phyloP scores from a whole-genome alignment of 257 asterid species.

The Plantago major region DNA sequence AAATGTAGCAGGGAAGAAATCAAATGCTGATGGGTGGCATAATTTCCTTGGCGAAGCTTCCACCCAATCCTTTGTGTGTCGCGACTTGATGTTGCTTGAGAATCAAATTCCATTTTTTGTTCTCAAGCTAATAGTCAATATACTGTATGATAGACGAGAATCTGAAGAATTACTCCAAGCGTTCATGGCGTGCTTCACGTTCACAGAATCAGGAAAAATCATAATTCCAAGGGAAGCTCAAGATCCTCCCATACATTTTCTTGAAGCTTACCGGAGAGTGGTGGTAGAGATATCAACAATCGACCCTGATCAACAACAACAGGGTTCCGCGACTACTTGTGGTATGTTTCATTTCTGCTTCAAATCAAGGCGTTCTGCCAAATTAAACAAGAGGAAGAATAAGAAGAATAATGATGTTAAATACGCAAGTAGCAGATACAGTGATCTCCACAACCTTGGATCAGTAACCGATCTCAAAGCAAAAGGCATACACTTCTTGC shows the following conservation, averaged over 20 bases:
- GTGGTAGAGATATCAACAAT: no score
- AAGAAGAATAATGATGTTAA: background rate
- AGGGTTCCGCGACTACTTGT: no score
- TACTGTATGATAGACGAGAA: background rate
- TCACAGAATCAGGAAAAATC: background rate
- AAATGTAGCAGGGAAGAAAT: background rate
- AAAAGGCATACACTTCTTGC: conserved; percentile 23
- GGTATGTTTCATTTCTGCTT: no score
- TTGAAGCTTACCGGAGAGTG: conserved; percentile 3
- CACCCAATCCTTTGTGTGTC: background rate
- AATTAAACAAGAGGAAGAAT: background rate
- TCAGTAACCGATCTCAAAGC: conserved; percentile 17
- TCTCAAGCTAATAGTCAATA: background rate
- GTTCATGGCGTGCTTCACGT: background rate
- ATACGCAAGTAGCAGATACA: background rate
- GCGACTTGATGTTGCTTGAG: conserved; percentile 3
- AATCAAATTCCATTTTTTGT: conserved; percentile 4
- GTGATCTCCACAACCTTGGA: conserved; percentile 1
- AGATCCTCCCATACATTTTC: conserved; percentile 12
- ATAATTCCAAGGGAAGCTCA: background rate
- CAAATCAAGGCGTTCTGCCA: background rate
- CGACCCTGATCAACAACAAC: no score
- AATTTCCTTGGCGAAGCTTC: background rate
- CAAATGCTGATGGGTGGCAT: no score
- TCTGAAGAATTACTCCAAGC: background rate